phyloP scores from a whole-genome alignment of 2,329 filamentous ascomycete species.

The Colletotrichum karsti region DNA sequence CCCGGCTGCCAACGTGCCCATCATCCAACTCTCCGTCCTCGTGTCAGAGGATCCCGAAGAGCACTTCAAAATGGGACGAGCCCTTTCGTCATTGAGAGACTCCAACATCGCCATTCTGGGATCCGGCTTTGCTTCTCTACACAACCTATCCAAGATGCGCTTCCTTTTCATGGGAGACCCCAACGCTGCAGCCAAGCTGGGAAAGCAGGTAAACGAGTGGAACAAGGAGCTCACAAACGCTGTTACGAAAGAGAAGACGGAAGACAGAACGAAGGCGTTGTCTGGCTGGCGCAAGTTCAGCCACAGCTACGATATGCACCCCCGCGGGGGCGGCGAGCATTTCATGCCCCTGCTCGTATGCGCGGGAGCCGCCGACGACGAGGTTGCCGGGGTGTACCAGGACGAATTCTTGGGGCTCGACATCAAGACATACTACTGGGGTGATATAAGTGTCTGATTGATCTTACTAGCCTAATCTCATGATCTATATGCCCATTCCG shows the following conservation, averaged over 20 bases:
- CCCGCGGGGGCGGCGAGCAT: constrained; percentile 61
- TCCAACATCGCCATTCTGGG: constrained; percentile 66
- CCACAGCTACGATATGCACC: constrained; percentile 61
- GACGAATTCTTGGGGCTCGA: constrained; percentile 58
- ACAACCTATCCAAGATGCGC: constrained; percentile 61
- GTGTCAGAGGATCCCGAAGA: constrained; percentile 55
- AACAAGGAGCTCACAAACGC: constrained; percentile 54
- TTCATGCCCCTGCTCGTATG: constrained; percentile 68
- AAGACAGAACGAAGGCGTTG: constrained; percentile 49
- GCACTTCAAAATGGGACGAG: constrained; percentile 62
- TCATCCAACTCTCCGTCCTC: constrained; percentile 67
- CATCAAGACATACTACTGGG: constrained; percentile 67
- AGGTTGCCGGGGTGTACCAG: constrained; percentile 51
- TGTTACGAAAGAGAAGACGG: constrained; percentile 39
- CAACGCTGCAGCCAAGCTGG: constrained; percentile 34
- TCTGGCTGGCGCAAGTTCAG: constrained; percentile 57
- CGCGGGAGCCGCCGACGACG: constrained; percentile 58
- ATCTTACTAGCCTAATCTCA: constrained; percentile 9
- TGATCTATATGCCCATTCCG: constrained; percentile 5
- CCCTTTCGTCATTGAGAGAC: constrained; percentile 57
- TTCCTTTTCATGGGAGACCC: constrained; percentile 36
- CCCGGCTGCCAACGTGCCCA: constrained; percentile 59
- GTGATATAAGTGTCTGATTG: constrained; percentile 32
- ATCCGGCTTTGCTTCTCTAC: constrained; percentile 67
- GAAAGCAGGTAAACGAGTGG: constrained; percentile 47